Evolutionary conservation across 1,284 basidiomycete species (phyloP), one percentile per base, ranked within the genome.

Genomic region (Cutaneotrichosporon arboriforme): DNA sequence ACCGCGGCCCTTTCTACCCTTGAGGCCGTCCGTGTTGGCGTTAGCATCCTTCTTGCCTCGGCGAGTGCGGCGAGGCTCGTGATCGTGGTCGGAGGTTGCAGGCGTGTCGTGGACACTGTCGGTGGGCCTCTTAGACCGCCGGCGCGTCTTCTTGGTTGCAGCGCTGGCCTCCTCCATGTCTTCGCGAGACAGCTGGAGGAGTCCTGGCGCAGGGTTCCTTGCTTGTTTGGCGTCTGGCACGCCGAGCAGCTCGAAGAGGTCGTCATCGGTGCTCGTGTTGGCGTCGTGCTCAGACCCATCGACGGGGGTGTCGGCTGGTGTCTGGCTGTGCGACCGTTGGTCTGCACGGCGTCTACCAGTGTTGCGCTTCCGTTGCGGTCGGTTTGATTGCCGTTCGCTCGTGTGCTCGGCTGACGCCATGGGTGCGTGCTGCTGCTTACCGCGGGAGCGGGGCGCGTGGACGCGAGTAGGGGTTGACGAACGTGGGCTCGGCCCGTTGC

Each of bases 161-260:
- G 51, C 49, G n/a, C n/a, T 31, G 7, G 26, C 26, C 26, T 31
- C 26, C 4, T 55, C 53, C 45, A 58, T 58, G 38, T 18, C 23
- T 22, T 51, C 38, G 40, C 55, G 52, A n/a, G 49, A 46, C 9
- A 58, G 42, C 9, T 49, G 49, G 4, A 58, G n/a, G 4, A 58
- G 34, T 17, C 57, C 57, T n/a, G 43, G 43, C 10, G 26, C 26
- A 5, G 26, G 26, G 10, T 31, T 31, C 26, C 49, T 52, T n/a
- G 49, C 26, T 31, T 40, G 35, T 8, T 20, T 13, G 20, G 38
- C 22, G 18, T 18, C n/a, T 10, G 37, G 33, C 2, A 69, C 61
- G 8, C 68, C 68, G 8, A 70, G 61, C 12, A 70, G 51, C 44
- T 70, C 62, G 31, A 70, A 63, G 31, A 70, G 50, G 20, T 60